phyloP scores from a whole-genome alignment of 2,329 filamentous ascomycete genomes.

The Zasmidium angulare region DNA sequence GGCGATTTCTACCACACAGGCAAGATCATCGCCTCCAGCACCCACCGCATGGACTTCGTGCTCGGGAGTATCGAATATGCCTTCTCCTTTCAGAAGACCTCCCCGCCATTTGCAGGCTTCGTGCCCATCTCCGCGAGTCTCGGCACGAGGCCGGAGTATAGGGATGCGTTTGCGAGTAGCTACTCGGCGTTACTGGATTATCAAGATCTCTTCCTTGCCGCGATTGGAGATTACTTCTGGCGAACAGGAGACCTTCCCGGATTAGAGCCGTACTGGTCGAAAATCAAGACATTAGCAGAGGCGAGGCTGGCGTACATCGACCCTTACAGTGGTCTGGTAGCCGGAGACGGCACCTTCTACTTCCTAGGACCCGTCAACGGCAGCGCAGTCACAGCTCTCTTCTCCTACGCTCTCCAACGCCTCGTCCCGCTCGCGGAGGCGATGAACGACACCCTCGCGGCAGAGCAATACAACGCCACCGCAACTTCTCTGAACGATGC shows the following conservation, averaged over 20 bases:
- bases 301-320: constrained; percentile 30
- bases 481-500: constrained; percentile 26
- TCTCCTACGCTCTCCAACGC: constrained; percentile 29
- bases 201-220: constrained; percentile 33
- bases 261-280: constrained; percentile 25
- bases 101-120: constrained; percentile 12
- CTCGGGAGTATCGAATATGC: constrained; percentile 37
- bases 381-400: constrained; percentile 28
- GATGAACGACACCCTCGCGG: constrained; percentile 31
- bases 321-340: constrained; percentile 28
- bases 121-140: constrained; percentile 15
- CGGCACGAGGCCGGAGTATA: constrained; percentile 16
- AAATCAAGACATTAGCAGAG: constrained; percentile 28
- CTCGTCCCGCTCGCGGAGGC: constrained; percentile 34
- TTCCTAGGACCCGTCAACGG: constrained; percentile 36
- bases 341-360: constrained; percentile 14
- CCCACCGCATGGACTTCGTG: constrained; percentile 37
- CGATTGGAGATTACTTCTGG: constrained; percentile 31
- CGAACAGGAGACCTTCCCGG: constrained; percentile 24
- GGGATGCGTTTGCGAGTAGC: neutral
- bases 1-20: constrained; percentile 47
- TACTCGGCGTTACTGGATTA: constrained; percentile 31
- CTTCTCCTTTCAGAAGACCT: constrained; percentile 28
- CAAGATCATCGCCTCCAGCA: constrained; percentile 38
- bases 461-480: constrained; percentile 22